A percentile compares a stretch with the other conserved stretches of the same genome.
Evolutionary conservation across 139 green algal genomes (phyloP).

Genomic region (Chlorokybus atmophyticus): DNA sequence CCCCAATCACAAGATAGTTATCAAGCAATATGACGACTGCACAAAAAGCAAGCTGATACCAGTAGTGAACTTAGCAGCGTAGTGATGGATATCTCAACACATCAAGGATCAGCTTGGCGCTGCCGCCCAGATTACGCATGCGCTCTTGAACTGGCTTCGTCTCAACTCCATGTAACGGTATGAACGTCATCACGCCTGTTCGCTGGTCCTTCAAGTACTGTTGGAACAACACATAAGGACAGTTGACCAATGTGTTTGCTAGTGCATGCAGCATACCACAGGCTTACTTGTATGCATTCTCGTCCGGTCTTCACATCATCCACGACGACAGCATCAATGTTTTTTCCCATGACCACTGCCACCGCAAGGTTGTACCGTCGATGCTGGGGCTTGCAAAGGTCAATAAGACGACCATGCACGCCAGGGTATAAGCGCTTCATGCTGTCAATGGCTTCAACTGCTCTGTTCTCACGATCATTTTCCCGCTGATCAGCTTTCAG

Average conservation of each 20-base stretch:
- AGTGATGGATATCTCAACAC: slow-evolving; percentile 41
- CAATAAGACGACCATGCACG: slow-evolving; percentile 65
- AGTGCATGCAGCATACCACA: no score
- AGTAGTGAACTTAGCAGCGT: neutral
- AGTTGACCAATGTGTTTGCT: no score
- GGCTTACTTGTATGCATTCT: slow-evolving; percentile 48
- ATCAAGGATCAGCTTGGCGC: slow-evolving; percentile 63
- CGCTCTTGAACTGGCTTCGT: slow-evolving; percentile 52
- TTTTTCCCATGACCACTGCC: slow-evolving; percentile 58
- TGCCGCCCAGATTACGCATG: slow-evolving; percentile 64
- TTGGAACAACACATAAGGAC: no score
- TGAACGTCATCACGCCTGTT: slow-evolving; percentile 72
- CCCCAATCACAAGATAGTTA: neutral
- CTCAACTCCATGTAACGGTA: slow-evolving; percentile 54
- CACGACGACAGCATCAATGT: slow-evolving; percentile 84
- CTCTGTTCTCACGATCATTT: slow-evolving; percentile 44
- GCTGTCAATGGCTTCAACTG: slow-evolving; percentile 40
- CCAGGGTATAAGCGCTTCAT: slow-evolving; percentile 59
- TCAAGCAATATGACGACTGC: neutral
- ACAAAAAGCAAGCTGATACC: slow-evolving; percentile 23
- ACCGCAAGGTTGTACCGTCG: slow-evolving; percentile 73
- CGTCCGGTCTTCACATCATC: slow-evolving; percentile 57
- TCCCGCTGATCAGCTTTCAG: slow-evolving; percentile 50
- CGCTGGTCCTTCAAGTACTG: slow-evolving; percentile 50
- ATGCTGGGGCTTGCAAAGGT: slow-evolving; percentile 60